Evolutionary conservation across 1,284 basidiomycete species (phyloP), one percentile per base, ranked within the genome.

Genomic region (Stereum hirsutum): DNA sequence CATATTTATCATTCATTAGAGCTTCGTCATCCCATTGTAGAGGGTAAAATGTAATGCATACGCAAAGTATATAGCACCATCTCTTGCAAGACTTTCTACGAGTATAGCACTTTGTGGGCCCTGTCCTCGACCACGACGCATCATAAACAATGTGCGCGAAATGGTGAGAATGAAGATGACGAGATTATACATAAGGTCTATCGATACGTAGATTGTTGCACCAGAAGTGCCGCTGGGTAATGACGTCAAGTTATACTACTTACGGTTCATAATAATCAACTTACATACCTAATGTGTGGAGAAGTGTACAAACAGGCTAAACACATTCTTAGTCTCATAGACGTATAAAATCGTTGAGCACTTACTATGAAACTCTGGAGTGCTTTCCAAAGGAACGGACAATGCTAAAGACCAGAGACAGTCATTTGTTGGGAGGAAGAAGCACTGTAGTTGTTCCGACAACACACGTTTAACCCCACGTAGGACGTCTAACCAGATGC

Each of bases 61-160:
- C 38, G n/a, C 38, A 15, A 39, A 39, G 20, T 39, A 39, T 8
- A 39, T 6, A 11, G 23, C 38, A n/a, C 38, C 38, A 27, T 39
- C 38, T 10, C 38, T n/a, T 6, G 25, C 11, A n/a, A 39, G 23
- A 2, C 23, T 39, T 6, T 27, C 7, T 26, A 39, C 15, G 23
- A 39, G 21, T 5, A 11, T 17, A 8, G 14, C 11, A 12, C 23
- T 15, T 26, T 12, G 6, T 11, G n/a, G n/a, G 19, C 38, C 38
- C 6, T 15, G 23, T 6, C 24, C 25, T 14, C 20, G 23, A 17
- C 14, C n/a, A 23, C 5, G 25, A 8, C 23, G 23, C 8, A 14
- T n/a, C 14, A 39, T 39, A 26, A 26, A 39, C 7, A 27, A 15
- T 15, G 38, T 39, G 15, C 38, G 38, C n/a, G 23, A 11, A n/a